These are phyloP conservation scores for Paecilomyces niveus DNA, from an alignment of 2,329 filamentous ascomycete species.

Conservation along the genomic window DNA sequence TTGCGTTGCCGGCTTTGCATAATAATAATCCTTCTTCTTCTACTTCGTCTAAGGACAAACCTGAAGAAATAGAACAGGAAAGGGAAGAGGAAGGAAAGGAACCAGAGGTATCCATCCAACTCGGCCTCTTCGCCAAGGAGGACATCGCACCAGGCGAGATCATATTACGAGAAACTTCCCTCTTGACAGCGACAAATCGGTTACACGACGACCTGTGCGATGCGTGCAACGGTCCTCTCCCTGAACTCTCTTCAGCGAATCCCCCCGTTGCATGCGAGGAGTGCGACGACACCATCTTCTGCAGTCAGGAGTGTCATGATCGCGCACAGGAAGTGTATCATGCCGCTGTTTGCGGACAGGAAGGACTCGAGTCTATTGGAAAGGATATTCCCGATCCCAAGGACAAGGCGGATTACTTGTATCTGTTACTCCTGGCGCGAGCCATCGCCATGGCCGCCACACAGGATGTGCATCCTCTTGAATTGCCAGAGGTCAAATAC, in stretches of 20 bases:
- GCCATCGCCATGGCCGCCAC: constrained; percentile 56
- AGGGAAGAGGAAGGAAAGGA: constrained; percentile 19
- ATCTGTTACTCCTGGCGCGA: constrained; percentile 53
- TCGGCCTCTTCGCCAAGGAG: constrained; percentile 82
- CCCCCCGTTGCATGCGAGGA: constrained; percentile 44
- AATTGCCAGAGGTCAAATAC: constrained; percentile 54
- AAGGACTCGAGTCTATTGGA: constrained; percentile 49
- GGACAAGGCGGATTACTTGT: constrained; percentile 53
- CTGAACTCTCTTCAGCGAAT: constrained; percentile 42
- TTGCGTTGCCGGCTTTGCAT: constrained; percentile 66
- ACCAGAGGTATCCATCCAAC: constrained; percentile 52
- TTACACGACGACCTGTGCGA: constrained; percentile 84
- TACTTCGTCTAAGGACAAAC: constrained; percentile 13
- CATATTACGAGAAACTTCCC: constrained; percentile 73
- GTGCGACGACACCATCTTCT: constrained; percentile 56
- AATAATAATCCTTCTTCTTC: constrained; percentile 10
- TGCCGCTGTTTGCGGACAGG: constrained; percentile 49
- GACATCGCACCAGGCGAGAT: constrained; percentile 70
- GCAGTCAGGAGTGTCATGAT: constrained; percentile 49
- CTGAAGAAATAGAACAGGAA: constrained; percentile 6
- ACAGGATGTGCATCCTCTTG: constrained; percentile 51
- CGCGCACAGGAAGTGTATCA: constrained; percentile 53
- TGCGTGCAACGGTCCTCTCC: constrained; percentile 71
- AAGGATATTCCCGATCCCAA: constrained; percentile 52
- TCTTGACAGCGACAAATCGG: constrained; percentile 82